These are phyloP conservation scores for Termitomyces sp. DNA, from an alignment of 768 basidiomycete species.

Conservation along the genomic window DNA sequence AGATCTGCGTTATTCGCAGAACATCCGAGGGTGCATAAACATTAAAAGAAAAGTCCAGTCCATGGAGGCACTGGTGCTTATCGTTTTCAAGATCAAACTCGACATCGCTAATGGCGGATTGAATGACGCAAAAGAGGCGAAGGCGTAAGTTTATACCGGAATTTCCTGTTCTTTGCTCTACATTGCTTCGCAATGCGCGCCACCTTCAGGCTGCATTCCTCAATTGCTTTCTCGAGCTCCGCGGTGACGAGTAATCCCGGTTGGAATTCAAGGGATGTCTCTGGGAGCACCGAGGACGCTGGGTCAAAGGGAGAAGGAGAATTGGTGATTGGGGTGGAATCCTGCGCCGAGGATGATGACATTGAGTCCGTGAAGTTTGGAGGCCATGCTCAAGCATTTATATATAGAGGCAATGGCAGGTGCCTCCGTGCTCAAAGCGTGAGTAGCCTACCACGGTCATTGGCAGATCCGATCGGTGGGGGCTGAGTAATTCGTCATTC, in stretches of 20 bases:
- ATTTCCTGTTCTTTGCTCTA: slow-evolving; percentile 39
- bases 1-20: slow-evolving; percentile 44
- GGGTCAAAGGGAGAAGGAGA: background rate
- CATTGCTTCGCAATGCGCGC: slow-evolving; percentile 41
- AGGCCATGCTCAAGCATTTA: slow-evolving; percentile 5
- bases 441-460: background rate
- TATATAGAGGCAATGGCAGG: background rate
- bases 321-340: background rate
- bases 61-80: slow-evolving; percentile 40
- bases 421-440: background rate
- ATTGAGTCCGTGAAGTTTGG: background rate
- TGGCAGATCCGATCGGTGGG: slow-evolving; percentile 8
- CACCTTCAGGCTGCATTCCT: slow-evolving; percentile 41
- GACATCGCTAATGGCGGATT: slow-evolving; percentile 33
- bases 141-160: slow-evolving; percentile 28
- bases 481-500: background rate
- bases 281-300: background rate
- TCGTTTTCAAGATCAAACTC: slow-evolving; percentile 57
- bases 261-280: slow-evolving; percentile 27
- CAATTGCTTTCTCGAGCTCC: slow-evolving; percentile 44
- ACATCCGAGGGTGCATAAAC: slow-evolving; percentile 33
- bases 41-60: slow-evolving; percentile 19
- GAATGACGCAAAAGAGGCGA: background rate
- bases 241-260: slow-evolving; percentile 42
- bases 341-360: background rate